A percentile compares a stretch with the other conserved stretches of the same genome.
Conservation (phyloP, 1,284 basidiomycete genomes). For the Chiua sp. region DNA sequence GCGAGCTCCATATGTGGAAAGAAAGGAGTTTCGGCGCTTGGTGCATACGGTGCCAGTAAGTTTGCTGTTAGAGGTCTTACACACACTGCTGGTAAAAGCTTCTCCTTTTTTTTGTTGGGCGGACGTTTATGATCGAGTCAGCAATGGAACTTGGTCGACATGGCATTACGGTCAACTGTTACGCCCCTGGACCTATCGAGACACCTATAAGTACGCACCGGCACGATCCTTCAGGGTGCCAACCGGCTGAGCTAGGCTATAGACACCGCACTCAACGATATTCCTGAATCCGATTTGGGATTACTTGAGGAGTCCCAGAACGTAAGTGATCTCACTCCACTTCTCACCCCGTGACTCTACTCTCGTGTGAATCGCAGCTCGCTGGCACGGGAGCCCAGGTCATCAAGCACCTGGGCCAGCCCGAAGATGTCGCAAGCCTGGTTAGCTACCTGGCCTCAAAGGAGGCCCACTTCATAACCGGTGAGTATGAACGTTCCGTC, state of each 20-base stretch:
- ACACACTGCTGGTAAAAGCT: slow-evolving; percentile 21
- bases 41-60: slow-evolving; percentile 33
- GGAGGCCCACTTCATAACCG: slow-evolving; percentile 9
- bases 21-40: slow-evolving; percentile 14
- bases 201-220: slow-evolving; percentile 18
- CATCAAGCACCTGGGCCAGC: slow-evolving; percentile 1
- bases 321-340: background rate
- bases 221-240: background rate
- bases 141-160: slow-evolving; percentile 35
- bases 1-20: slow-evolving; percentile 22
- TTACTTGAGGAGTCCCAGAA: background rate
- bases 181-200: slow-evolving; percentile 20
- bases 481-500: background rate
- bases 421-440: slow-evolving; percentile 23
- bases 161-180: slow-evolving; percentile 26
- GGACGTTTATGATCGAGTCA: slow-evolving; percentile 5
- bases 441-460: slow-evolving; percentile 26
- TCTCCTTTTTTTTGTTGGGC: background rate
- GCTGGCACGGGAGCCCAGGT: too few species aligned
- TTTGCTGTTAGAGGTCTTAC: slow-evolving; percentile 38
- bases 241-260: background rate
- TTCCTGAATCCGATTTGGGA: too few species aligned
- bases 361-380: background rate
- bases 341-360: background rate
- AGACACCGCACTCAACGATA: too few species aligned